A percentile compares a stretch with the other conserved stretches of the same genome.
Conservation (phyloP, 768 basidiomycete genomes). For the Mycena filopes region DNA sequence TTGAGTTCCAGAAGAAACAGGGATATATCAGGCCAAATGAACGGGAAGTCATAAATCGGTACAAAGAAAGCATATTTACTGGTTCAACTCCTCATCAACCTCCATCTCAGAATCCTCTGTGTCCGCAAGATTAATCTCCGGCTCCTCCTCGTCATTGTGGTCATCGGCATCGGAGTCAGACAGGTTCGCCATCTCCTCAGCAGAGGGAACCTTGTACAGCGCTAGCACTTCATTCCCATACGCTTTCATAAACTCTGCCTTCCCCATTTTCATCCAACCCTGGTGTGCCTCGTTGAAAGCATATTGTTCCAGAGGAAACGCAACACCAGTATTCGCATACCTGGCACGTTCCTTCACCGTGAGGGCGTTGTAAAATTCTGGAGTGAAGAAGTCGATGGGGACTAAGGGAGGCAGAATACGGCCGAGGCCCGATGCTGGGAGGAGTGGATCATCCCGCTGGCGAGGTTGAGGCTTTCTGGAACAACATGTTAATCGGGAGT, state of each 20-base stretch:
- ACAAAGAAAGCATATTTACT: background rate
- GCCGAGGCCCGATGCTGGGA: background rate
- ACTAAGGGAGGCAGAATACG: background rate
- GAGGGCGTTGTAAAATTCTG: constrained; percentile 5
- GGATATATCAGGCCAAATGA: no score
- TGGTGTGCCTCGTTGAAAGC: background rate
- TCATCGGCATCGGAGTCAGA: constrained; percentile 6
- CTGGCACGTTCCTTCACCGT: constrained; percentile 5
- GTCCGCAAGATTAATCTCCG: constrained; percentile 4
- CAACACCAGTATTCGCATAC: constrained; percentile 6
- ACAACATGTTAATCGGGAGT: background rate
- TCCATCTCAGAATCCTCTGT: constrained; percentile 4
- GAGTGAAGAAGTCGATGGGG: constrained; percentile 11
- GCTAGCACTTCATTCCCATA: constrained; percentile 9
- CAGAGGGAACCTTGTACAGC: constrained; percentile 3
- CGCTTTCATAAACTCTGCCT: background rate
- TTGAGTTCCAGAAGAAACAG: no score
- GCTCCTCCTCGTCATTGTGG: constrained; percentile 1
- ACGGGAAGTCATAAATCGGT: no score
- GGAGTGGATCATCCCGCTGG: background rate
- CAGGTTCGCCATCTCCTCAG: background rate
- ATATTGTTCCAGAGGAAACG: background rate
- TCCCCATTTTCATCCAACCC: constrained; percentile 9
- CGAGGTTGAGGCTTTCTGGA: background rate
- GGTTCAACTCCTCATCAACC: background rate